Conservation (phyloP, 164 flowering plant genomes). For the Magnolia kwangsiensis region DNA sequence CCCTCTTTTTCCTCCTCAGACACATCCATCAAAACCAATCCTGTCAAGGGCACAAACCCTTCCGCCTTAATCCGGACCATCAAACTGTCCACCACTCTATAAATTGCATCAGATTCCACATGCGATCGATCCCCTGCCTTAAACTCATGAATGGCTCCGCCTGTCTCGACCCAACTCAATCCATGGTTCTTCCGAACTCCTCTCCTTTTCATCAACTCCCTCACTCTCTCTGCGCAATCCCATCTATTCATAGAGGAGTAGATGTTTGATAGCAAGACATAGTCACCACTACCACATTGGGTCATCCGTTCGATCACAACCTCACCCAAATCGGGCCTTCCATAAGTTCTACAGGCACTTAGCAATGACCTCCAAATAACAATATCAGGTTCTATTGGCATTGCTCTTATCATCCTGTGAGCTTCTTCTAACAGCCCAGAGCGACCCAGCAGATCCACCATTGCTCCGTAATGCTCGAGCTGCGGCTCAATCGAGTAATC, state of each 20-base stretch:
- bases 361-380: conserved; percentile 72
- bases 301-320: conserved; percentile 43
- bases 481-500: conserved; percentile 47
- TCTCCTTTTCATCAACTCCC: conserved; percentile 56
- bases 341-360: conserved; percentile 62
- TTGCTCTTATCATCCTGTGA: conserved; percentile 35
- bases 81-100: conserved; percentile 48
- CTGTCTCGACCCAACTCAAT: conserved; percentile 73
- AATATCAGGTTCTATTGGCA: conserved; percentile 70
- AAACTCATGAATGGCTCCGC: conserved; percentile 53
- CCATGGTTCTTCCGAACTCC: conserved; percentile 56
- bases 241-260: conserved; percentile 59
- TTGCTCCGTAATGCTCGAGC: conserved; percentile 76
- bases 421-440: conserved; percentile 74
- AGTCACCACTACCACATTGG: conserved; percentile 59
- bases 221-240: conserved; percentile 51
- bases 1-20: conserved; percentile 79
- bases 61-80: conserved; percentile 34
- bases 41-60: conserved; percentile 48
- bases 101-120: conserved; percentile 43
- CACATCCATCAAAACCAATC: conserved; percentile 82
- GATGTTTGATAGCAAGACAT: conserved; percentile 67
- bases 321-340: conserved; percentile 47
- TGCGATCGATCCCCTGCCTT: conserved; percentile 62
- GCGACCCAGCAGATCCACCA: conserved; percentile 72